phyloP scores from a whole-genome alignment of 1,284 basidiomycete species.

The Kalmanozyma brasiliensis region DNA sequence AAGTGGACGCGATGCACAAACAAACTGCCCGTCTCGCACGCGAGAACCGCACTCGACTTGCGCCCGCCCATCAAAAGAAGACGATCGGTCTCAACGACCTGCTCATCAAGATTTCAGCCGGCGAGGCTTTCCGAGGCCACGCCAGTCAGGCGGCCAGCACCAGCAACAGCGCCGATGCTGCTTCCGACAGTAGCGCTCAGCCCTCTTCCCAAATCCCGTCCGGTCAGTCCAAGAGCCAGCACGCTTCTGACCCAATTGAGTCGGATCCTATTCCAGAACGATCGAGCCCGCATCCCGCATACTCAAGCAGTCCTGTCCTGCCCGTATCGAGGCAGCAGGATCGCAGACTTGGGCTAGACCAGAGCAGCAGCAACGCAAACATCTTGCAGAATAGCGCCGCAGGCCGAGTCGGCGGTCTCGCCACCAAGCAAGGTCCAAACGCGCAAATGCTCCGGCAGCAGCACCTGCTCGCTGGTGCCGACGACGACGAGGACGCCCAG shows the following conservation, averaged over 20 bases:
- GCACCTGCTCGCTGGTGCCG: slow-evolving; percentile 5
- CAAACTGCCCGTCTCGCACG: slow-evolving; percentile 57
- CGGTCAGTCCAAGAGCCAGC: slow-evolving; percentile 40
- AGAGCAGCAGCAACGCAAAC: slow-evolving; percentile 19
- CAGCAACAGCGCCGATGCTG: slow-evolving; percentile 9
- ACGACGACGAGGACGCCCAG: slow-evolving; percentile 27
- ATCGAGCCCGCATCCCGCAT: slow-evolving; percentile 29
- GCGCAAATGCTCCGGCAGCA: slow-evolving; percentile 4
- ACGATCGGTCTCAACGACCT: slow-evolving; percentile 54
- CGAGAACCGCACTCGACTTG: slow-evolving; percentile 44
- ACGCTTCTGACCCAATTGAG: slow-evolving; percentile 46
- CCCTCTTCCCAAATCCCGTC: slow-evolving; percentile 45
- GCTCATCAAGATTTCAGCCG: slow-evolving; percentile 46
- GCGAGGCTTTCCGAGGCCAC: slow-evolving; percentile 13
- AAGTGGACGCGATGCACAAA: slow-evolving; percentile 58
- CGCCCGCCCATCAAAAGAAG: slow-evolving; percentile 39
- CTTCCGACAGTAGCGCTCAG: slow-evolving; percentile 10
- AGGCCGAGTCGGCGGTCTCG: slow-evolving; percentile 22
- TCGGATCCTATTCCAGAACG: slow-evolving; percentile 40
- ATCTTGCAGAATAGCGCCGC: slow-evolving; percentile 8
- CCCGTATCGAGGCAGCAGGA: slow-evolving; percentile 36
- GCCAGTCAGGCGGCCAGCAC: neutral
- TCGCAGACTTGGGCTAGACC: slow-evolving; percentile 23
- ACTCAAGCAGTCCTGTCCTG: slow-evolving; percentile 37
- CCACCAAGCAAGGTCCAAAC: slow-evolving; percentile 26